Evolutionary conservation across 2,329 filamentous ascomycete species (phyloP).

Genomic region (Penicillium paneum): DNA sequence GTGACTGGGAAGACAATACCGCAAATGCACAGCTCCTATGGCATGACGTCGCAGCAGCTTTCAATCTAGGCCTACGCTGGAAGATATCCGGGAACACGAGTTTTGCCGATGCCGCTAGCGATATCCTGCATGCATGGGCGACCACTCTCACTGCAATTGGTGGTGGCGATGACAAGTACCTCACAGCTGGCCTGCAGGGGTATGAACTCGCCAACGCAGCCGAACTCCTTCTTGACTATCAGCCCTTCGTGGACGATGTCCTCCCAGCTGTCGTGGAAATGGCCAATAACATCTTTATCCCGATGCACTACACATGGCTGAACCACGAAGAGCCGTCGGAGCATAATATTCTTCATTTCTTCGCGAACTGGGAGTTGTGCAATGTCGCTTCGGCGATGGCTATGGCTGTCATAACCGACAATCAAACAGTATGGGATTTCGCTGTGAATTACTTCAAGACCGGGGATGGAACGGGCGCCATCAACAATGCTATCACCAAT

Average conservation of each 20-base stretch:
- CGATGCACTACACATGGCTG: neutral
- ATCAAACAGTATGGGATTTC: constrained; percentile 9
- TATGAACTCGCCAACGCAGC: constrained; percentile 12
- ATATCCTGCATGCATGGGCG: constrained; percentile 9
- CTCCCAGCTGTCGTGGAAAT: neutral
- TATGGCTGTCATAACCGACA: constrained; percentile 11
- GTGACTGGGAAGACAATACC: neutral
- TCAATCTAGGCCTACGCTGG: constrained; percentile 12
- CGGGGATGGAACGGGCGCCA: constrained; percentile 5
- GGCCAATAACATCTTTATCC: constrained; percentile 1
- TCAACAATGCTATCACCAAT: constrained; percentile 7
- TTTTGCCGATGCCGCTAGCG: constrained; percentile 8
- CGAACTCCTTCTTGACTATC: constrained; percentile 11
- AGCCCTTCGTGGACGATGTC: constrained; percentile 1
- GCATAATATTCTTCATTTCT: constrained; percentile 9
- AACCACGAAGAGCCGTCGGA: constrained; percentile 4
- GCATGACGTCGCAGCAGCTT: constrained; percentile 9
- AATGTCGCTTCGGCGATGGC: constrained; percentile 9
- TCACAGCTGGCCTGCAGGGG: constrained; percentile 10
- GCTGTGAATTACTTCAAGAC: constrained; percentile 10
- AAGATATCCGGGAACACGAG: constrained; percentile 3
- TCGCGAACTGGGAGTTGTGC: constrained; percentile 9
- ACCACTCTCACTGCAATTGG: neutral
- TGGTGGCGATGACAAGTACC: constrained; percentile 4
- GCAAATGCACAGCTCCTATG: constrained; percentile 6